These are phyloP conservation scores for Naganishia sp. DNA, from an alignment of 1,284 basidiomycete species.

Conservation along the genomic window DNA sequence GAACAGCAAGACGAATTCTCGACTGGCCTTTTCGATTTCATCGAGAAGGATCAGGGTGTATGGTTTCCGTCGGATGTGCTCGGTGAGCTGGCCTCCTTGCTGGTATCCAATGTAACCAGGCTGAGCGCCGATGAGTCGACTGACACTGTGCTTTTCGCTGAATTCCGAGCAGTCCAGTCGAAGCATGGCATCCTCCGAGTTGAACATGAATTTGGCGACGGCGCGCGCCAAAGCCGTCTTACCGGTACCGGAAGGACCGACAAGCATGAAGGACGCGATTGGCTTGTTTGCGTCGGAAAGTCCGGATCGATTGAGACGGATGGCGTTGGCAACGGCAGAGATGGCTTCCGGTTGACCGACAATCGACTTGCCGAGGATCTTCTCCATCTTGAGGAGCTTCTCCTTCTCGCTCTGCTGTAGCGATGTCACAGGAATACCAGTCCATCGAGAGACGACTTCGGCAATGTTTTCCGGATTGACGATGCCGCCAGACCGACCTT, in stretches of 20 bases:
- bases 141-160: slow-evolving; percentile 59
- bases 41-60: slow-evolving; percentile 56
- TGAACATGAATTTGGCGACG: slow-evolving; percentile 59
- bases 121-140: slow-evolving; percentile 59
- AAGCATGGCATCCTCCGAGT: slow-evolving; percentile 60
- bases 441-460: slow-evolving; percentile 60
- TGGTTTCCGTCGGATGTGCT: slow-evolving; percentile 56
- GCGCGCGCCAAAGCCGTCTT: slow-evolving; percentile 61
- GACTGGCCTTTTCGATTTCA: slow-evolving; percentile 59
- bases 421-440: slow-evolving; percentile 51
- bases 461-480: slow-evolving; percentile 58
- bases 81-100: slow-evolving; percentile 60
- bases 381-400: slow-evolving; percentile 58
- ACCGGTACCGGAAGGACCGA: slow-evolving; percentile 58
- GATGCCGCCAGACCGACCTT: slow-evolving; percentile 48
- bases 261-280: slow-evolving; percentile 60
- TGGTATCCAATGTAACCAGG: slow-evolving; percentile 63
- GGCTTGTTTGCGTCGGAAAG: slow-evolving; percentile 60
- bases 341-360: slow-evolving; percentile 62
- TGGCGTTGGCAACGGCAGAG: slow-evolving; percentile 61
- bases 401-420: slow-evolving; percentile 54
- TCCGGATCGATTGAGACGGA: slow-evolving; percentile 61
- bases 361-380: slow-evolving; percentile 56
- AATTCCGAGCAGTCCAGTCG: slow-evolving; percentile 61
- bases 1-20: slow-evolving; percentile 62